Conservation (phyloP, 768 basidiomycete species). For the Auriculariales sp. region DNA sequence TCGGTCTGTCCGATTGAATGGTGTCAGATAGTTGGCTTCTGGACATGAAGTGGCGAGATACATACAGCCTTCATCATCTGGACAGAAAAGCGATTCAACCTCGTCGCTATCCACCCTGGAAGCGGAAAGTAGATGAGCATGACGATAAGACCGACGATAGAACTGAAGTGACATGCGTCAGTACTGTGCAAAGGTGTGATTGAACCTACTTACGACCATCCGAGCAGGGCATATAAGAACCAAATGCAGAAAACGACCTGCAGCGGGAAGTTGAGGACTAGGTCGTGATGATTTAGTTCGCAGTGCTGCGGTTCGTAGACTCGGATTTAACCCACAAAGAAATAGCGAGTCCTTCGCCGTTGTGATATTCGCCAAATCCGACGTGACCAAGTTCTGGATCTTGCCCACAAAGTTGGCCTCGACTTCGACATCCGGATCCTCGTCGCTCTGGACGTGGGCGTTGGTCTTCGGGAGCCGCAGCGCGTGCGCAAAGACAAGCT, state of each 20-base stretch:
- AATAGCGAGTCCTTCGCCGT: slow-evolving; percentile 22
- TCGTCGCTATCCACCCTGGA: slow-evolving; percentile 39
- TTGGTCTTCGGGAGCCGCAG: slow-evolving; percentile 47
- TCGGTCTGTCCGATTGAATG: too few relatives aligned
- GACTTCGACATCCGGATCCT: slow-evolving; percentile 14
- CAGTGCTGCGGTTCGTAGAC: slow-evolving; percentile 11
- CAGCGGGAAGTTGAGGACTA: slow-evolving; percentile 10
- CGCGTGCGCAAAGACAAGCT: slow-evolving; percentile 75
- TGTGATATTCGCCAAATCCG: slow-evolving; percentile 33
- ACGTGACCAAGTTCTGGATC: slow-evolving; percentile 63
- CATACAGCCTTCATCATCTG: slow-evolving; percentile 36
- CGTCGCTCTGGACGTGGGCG: too few relatives aligned
- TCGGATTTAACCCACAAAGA: slow-evolving; percentile 7
- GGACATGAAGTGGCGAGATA: too few relatives aligned
- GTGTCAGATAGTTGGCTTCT: too few relatives aligned
- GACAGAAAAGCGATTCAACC: slow-evolving; percentile 32
- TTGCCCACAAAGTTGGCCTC: slow-evolving; percentile 47
- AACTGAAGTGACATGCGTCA: slow-evolving; percentile 14
- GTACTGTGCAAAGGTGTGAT: background rate
- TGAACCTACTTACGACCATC: slow-evolving; percentile 12
- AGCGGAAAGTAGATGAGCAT: slow-evolving; percentile 41
- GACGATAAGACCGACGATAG: slow-evolving; percentile 40
- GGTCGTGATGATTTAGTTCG: background rate
- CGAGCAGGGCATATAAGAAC: slow-evolving; percentile 16
- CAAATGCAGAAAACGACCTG: slow-evolving; percentile 20